Base-by-base conservation (phyloP, 1,284 basidiomycete genomes). In the Apiotrichum porosum region DNA sequence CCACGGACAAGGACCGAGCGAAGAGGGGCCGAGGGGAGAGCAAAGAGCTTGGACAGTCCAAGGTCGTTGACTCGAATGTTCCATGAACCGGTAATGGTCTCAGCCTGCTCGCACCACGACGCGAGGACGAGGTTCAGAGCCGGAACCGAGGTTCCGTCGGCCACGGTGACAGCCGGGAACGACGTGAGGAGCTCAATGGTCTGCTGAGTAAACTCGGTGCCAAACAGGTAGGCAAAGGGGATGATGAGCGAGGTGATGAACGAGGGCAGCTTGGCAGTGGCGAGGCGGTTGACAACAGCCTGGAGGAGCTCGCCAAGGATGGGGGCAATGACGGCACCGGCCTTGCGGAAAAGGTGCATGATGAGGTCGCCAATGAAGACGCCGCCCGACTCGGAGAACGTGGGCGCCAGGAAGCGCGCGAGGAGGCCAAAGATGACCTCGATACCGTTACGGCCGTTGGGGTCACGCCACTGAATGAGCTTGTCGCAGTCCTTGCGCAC, bases 51-150 rank as follows among this genome's bases (percentile, higher is more conserved):
- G 39, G 81, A 81, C 40, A 98, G 75, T 0, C 85, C 93, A 41
- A 97, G 76, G 19, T 83, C 84, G 69, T 71, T 89, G 64, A 92
- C 80, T 30, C 88, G 81, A 14, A 83, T 83, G 18, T 88, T 84
- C 91, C 92, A 97, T 71, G 86, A 90, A 30, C 94, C 93, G 65
- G 91, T 88, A 78, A 97, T 87, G 8, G 87, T 90, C 69, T 90
- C 88, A 22, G 86, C 85, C 61, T 90, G 91, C 66, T 97, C 93
- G 63, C 86, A 88, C 94, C 94, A 97, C 1, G 85, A 84, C 48
- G 84, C 80, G 33, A 94, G 79, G 19, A 98, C 78, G 36, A 95
- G 80, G 56, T 90, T 83, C 14, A 97, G 79, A 0, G 63, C 72
- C 8, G 56, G 49, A 31, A 82, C 78, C 36, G 51, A 56, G 15